phyloP scores from a whole-genome alignment of 2,329 filamentous ascomycete genomes.

The Aschersonia sp. region DNA sequence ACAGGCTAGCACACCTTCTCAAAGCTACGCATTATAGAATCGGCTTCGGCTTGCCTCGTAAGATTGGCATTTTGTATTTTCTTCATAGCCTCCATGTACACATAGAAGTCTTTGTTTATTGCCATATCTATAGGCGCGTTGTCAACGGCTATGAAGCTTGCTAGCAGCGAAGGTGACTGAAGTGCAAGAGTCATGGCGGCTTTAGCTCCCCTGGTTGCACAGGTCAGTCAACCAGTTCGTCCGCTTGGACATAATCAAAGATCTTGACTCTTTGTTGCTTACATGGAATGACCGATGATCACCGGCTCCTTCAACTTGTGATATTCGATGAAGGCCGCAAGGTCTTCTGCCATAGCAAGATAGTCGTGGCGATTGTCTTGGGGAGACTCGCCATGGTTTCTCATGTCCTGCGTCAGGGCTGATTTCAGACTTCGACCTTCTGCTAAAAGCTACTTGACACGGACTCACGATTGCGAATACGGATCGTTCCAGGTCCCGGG shows the following conservation, averaged over 20 bases:
- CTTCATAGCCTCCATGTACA: constrained; percentile 75
- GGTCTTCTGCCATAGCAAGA: constrained; percentile 64
- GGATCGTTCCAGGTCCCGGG: constrained; percentile 63
- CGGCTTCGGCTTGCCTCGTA: constrained; percentile 61
- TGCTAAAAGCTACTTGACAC: neutral
- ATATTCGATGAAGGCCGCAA: constrained; percentile 60
- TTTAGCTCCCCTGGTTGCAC: constrained; percentile 62
- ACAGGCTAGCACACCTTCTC: constrained; percentile 39
- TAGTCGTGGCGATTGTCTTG: constrained; percentile 70
- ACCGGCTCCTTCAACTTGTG: constrained; percentile 57
- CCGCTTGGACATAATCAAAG: neutral
- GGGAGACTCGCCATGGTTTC: constrained; percentile 86
- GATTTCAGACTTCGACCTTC: neutral
- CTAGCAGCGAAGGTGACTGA: constrained; percentile 48
- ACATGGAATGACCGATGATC: constrained; percentile 91
- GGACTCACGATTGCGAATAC: constrained; percentile 64
- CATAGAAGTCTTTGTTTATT: constrained; percentile 58
- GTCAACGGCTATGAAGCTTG: constrained; percentile 69
- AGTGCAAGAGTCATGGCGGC: constrained; percentile 80
- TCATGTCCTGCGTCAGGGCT: constrained; percentile 48
- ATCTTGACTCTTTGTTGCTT: constrained; percentile 10
- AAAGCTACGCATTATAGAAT: constrained; percentile 60
- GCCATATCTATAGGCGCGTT: constrained; percentile 78
- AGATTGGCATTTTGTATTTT: constrained; percentile 57
- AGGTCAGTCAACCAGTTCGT: too few species aligned